Evolutionary conservation across 139 green algal species (phyloP).

Genomic region (Mychonastes homosphaera): DNA sequence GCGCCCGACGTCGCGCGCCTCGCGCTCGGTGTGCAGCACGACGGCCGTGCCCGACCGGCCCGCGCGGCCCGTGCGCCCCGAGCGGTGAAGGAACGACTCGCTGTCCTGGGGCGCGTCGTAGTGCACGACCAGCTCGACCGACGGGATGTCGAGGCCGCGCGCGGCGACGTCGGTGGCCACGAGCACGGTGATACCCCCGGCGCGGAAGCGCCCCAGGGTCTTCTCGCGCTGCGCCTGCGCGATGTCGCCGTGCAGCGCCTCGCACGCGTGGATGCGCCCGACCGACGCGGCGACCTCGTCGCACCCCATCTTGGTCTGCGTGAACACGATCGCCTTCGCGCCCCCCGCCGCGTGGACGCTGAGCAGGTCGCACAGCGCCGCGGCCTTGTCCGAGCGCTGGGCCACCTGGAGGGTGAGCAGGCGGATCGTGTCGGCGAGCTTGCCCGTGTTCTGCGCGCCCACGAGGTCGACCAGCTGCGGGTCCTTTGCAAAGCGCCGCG

Average conservation of each 20-base stretch:
- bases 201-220: conserved; percentile 61
- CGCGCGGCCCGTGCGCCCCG: conserved; percentile 79
- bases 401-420: conserved; percentile 43
- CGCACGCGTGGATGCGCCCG: conserved; percentile 30
- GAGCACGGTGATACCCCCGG: conserved; percentile 73
- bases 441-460: conserved; percentile 68
- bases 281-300: conserved; percentile 73
- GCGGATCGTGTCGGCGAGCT: conserved; percentile 60
- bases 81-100: conserved; percentile 92
- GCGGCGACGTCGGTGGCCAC: conserved; percentile 97
- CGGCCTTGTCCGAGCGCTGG: conserved; percentile 26
- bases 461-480: conserved; percentile 89
- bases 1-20: conserved; percentile 41
- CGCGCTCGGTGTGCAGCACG: conserved; percentile 67
- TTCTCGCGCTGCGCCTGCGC: conserved; percentile 69
- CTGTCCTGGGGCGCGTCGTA: conserved; percentile 71
- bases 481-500: conserved; percentile 58
- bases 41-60: conserved; percentile 73
- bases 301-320: conserved; percentile 85
- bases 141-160: conserved; percentile 91
- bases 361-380: conserved; percentile 78
- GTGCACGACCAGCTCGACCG: conserved; percentile 83
- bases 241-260: conserved; percentile 91
- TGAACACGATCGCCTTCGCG: conserved; percentile 94
- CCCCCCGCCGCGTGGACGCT: conserved; percentile 62